phyloP scores from a whole-genome alignment of 2,329 filamentous ascomycete species.

The Aspergillus melleus region DNA sequence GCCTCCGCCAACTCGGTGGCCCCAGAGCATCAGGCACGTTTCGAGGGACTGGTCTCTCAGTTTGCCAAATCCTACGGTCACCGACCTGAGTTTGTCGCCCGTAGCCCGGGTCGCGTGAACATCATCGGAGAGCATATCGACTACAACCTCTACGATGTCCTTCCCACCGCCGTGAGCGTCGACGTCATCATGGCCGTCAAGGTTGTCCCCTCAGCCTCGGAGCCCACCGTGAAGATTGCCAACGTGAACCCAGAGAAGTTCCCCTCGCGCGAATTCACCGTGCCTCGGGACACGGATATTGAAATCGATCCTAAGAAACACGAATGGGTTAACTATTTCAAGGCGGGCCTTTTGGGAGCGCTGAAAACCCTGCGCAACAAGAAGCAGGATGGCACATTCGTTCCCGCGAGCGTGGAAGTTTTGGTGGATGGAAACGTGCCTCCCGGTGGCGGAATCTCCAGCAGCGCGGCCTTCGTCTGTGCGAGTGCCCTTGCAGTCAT shows the following conservation, averaged over 20 bases:
- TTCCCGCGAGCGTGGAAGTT: slow-evolving; percentile 77
- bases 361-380: slow-evolving; percentile 70
- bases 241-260: slow-evolving; percentile 80
- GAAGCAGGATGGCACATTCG: slow-evolving; percentile 62
- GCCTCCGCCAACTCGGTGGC: slow-evolving; percentile 73
- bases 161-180: slow-evolving; percentile 92
- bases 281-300: slow-evolving; percentile 63
- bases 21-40: slow-evolving; percentile 67
- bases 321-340: slow-evolving; percentile 99
- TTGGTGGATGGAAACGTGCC: slow-evolving; percentile 91
- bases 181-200: slow-evolving; percentile 86
- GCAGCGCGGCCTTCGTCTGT: slow-evolving; percentile 90
- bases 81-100: slow-evolving; percentile 75
- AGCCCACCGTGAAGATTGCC: slow-evolving; percentile 70
- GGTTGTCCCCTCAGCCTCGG: slow-evolving; percentile 43
- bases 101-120: slow-evolving; percentile 92
- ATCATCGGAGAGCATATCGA: slow-evolving; percentile 99
- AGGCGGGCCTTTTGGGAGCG: slow-evolving; percentile 81
- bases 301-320: slow-evolving; percentile 81
- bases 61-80: slow-evolving; percentile 72
- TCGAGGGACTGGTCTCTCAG: slow-evolving; percentile 68
- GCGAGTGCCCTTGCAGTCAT: slow-evolving; percentile 86
- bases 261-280: slow-evolving; percentile 69
- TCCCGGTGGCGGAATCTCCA: slow-evolving; percentile 86
- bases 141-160: slow-evolving; percentile 93